phyloP scores from a whole-genome alignment of 257 asterid species.

The Nemophila menziesii region DNA sequence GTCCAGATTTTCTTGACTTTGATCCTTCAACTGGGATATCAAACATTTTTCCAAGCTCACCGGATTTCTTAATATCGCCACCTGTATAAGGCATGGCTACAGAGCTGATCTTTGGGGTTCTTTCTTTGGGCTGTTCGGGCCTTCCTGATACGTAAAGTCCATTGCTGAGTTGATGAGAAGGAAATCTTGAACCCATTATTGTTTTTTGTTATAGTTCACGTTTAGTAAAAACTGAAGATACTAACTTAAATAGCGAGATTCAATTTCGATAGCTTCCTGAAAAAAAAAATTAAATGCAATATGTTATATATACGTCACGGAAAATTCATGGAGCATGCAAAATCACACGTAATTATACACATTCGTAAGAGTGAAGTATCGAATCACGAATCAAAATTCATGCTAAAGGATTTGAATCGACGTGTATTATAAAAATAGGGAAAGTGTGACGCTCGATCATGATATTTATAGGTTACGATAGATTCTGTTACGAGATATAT shows the following conservation, averaged over 20 bases:
- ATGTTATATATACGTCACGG: conserved; percentile 15
- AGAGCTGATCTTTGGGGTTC: conserved; percentile 59
- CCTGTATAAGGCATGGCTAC: conserved; percentile 90
- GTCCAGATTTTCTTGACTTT: conserved; percentile 77
- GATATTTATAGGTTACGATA: neutral
- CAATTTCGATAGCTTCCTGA: conserved; percentile 20
- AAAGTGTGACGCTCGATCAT: neutral
- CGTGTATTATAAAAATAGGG: neutral
- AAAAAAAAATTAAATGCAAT: conserved; percentile 11
- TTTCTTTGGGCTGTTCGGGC: conserved; percentile 83
- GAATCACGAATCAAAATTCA: neutral
- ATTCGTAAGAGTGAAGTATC: neutral
- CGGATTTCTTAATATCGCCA: conserved; percentile 84
- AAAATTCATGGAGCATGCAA: conserved; percentile 6
- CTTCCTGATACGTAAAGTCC: conserved; percentile 87
- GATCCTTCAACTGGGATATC: conserved; percentile 73
- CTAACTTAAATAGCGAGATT: conserved; percentile 10
- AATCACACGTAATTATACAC: neutral
- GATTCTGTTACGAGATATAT: conserved; percentile 6
- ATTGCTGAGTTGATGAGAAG: conserved; percentile 89
- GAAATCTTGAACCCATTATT: conserved; percentile 85
- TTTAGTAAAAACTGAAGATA: conserved; percentile 12
- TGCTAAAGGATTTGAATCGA: neutral
- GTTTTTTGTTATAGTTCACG: conserved; percentile 14
- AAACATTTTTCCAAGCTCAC: conserved; percentile 93